Base-by-base conservation (phyloP, 2,329 filamentous ascomycete genomes). In the Dothideomycetidae sp. region DNA sequence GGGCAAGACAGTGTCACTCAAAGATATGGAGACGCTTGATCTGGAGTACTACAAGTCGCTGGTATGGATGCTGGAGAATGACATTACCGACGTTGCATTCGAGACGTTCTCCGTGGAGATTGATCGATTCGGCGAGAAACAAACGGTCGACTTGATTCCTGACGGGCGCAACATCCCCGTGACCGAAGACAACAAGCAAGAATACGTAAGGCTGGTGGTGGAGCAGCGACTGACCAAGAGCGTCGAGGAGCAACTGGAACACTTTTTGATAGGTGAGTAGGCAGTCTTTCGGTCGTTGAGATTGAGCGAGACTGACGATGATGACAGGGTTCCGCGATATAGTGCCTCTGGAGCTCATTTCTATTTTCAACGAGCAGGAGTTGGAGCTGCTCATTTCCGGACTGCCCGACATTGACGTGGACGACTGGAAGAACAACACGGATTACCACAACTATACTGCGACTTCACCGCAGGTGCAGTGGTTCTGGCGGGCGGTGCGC, bases 11-110 rank as follows among this genome's bases (percentile, higher is more conserved):
- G 88, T 96, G 29, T 94, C 86, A 5, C 81, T 98, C 59, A 98
- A 98, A 65, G 90, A 98, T 53, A 96, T 98, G 85, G 90, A 98
- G 60, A 94, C 86, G 14, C 81, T 98, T 44, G 90, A 98, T 57
- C 78, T 93, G 3, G 88, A 98, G 52, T 98, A 98, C 64, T 94
- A 96, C 73, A 98, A 96, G 60, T 96, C 88, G 10, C 71, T 98
- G 14, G 75, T 90, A 43, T 98, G 92, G 92, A 96, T 98, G 77
- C 69, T 96, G 41, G 83, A 93, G 55, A 96, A 98, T 52, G 88
- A 98, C 54, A 98, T 98, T 50, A 93, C 86, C 3, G 90, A 96
- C 53, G 85, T 96, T 52, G 90, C 96, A 50, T 90, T 83, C 2
- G 88, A 98, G 62, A 93, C 83, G 1, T 96, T 98, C 57, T 90